phyloP scores from a whole-genome alignment of 1,139 yeast species.

The Barnettozyma hawaiiensis region DNA sequence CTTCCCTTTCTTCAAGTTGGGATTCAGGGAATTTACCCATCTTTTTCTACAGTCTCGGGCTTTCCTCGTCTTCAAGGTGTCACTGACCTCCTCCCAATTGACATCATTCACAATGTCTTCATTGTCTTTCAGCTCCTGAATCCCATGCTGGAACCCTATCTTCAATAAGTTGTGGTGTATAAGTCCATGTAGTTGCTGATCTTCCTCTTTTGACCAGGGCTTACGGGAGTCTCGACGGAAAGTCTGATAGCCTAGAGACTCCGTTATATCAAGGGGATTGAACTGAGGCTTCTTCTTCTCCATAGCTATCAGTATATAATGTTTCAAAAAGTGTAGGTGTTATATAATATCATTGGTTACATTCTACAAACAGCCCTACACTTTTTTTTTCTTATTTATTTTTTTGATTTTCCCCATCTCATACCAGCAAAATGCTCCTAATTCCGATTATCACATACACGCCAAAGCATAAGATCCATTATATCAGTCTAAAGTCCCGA shows the following conservation, averaged over 20 bases:
- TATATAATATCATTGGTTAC: no score
- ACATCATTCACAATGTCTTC: conserved; percentile 31
- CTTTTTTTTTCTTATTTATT: neutral
- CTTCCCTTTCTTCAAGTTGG: conserved; percentile 72
- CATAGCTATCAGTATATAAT: conserved; percentile 12
- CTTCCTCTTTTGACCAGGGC: conserved; percentile 69
- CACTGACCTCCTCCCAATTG: conserved; percentile 70
- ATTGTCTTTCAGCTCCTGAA: conserved; percentile 27
- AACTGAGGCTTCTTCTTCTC: conserved; percentile 32
- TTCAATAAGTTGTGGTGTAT: conserved; percentile 32
- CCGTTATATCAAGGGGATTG: conserved; percentile 65
- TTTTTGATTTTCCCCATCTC: neutral
- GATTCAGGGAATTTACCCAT: conserved; percentile 80
- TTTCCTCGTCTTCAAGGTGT: conserved; percentile 42
- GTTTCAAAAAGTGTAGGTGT: no score
- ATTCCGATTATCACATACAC: neutral
- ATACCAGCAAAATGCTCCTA: neutral
- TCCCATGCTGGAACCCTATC: conserved; percentile 30
- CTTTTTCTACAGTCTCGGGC: conserved; percentile 68
- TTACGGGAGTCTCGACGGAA: conserved; percentile 56
- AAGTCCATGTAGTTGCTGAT: conserved; percentile 37
- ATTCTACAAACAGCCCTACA: neutral
- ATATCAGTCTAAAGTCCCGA: conserved; percentile 4
- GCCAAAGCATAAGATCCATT: neutral
- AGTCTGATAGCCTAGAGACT: conserved; percentile 71